Evolutionary conservation across 805 yeast species (phyloP).

Genomic region (Millerozyma acaciae): DNA sequence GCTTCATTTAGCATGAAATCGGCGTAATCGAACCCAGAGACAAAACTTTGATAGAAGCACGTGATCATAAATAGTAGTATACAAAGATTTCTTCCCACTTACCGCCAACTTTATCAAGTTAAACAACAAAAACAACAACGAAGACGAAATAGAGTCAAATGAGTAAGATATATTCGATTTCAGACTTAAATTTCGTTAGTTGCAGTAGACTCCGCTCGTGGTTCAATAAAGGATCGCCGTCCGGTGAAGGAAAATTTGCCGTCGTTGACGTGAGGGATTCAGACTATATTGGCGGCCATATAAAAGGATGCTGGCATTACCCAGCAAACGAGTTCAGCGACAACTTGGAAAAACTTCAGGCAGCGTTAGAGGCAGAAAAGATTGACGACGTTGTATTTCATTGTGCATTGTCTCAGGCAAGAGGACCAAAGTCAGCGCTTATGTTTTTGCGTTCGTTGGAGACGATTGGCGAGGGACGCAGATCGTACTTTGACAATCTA

Average conservation of each 20-base stretch:
- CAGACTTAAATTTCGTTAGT: conserved; percentile 46
- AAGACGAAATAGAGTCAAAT: background rate
- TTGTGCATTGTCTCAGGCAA: conserved; percentile 84
- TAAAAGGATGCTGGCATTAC: conserved; percentile 50
- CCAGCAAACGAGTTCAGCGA: conserved; percentile 47
- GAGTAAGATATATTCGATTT: conserved; percentile 21
- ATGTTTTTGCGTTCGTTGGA: conserved; percentile 48
- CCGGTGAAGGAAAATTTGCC: conserved; percentile 39
- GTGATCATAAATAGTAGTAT: no score
- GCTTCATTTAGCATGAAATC: background rate
- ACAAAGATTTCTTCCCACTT: no score
- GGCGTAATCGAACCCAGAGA: no score
- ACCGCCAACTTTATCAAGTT: no score
- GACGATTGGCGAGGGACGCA: conserved; percentile 23
- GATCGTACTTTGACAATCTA: conserved; percentile 27
- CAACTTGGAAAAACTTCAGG: conserved; percentile 35
- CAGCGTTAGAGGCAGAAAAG: conserved; percentile 26
- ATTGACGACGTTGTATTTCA: conserved; percentile 71
- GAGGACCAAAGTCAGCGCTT: conserved; percentile 87
- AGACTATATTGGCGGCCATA: conserved; percentile 79
- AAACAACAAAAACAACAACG: background rate
- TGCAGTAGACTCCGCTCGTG: conserved; percentile 44
- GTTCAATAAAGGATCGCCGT: conserved; percentile 35
- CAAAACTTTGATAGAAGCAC: no score
- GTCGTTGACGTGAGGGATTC: conserved; percentile 84